Percentiles rank a stretch among this genome's conserved stretches.
phyloP scores from a whole-genome alignment of 2,329 filamentous ascomycete species.

The Diaporthe sp. region DNA sequence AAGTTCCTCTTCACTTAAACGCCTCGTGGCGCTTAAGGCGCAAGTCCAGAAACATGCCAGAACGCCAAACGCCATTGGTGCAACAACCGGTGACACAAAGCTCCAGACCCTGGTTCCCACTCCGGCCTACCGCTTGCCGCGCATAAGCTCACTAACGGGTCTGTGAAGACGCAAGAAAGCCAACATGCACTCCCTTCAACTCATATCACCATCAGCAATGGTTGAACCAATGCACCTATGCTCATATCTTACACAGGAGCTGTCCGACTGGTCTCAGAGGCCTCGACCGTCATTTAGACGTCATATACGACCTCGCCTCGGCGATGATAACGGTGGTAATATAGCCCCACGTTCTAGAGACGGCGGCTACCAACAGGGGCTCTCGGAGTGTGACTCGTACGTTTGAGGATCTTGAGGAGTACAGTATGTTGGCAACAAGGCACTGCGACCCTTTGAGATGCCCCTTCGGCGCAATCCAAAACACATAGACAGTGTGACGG shows the following conservation, averaged over 20 bases:
- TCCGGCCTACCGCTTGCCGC: slow-evolving; percentile 33
- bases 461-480: slow-evolving; percentile 36
- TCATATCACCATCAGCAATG: not conserved
- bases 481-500: slow-evolving; percentile 38
- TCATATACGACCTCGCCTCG: slow-evolving; percentile 20
- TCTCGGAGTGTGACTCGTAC: slow-evolving; percentile 21
- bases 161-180: slow-evolving; percentile 3
- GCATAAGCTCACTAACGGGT: not conserved
- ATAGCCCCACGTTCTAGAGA: slow-evolving; percentile 34
- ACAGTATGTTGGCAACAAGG: slow-evolving; percentile 20
- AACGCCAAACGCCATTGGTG: slow-evolving; percentile 25
- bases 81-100: slow-evolving; percentile 26
- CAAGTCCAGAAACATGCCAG: slow-evolving; percentile 34
- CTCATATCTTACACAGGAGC: not conserved
- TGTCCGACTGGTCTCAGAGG: not conserved
- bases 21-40: slow-evolving; percentile 35
- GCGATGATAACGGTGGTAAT: slow-evolving; percentile 28
- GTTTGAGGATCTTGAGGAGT: slow-evolving; percentile 9
- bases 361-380: slow-evolving; percentile 17
- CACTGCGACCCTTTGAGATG: slow-evolving; percentile 32
- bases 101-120: slow-evolving; percentile 35
- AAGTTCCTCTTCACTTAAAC: not conserved
- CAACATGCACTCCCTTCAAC: not conserved
- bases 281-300: slow-evolving; percentile 12
- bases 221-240: not conserved